These are phyloP conservation scores for Agroathelia rolfsii DNA, from an alignment of 1,284 basidiomycete species.

Conservation along the genomic window DNA sequence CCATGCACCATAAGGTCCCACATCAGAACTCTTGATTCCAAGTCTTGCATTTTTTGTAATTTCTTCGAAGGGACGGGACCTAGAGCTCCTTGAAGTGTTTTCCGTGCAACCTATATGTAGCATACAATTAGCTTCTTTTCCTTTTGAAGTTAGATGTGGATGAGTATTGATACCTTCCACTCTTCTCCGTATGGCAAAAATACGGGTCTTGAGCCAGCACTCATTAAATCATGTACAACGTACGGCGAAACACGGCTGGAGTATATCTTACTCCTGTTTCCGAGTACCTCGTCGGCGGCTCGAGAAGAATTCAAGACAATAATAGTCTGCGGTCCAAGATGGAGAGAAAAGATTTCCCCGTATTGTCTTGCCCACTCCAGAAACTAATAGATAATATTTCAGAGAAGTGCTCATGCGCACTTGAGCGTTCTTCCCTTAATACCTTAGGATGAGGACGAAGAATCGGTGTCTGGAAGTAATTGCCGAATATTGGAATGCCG, in stretches of 20 bases:
- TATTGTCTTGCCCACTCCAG: conserved; percentile 20
- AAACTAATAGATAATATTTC: conserved; percentile 16
- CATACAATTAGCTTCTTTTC: too few relatives aligned
- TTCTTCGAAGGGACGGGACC: conserved; percentile 17
- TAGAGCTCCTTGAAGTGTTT: conserved; percentile 15
- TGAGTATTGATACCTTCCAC: conserved; percentile 16
- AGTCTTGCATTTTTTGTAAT: conserved; percentile 16
- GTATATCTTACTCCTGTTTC: conserved; percentile 20
- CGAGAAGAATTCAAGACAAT: conserved; percentile 24
- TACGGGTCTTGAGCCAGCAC: conserved; percentile 19
- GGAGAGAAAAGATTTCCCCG: conserved; percentile 18
- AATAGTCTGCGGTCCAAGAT: conserved; percentile 19
- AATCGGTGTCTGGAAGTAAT: conserved; percentile 13
- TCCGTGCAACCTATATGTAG: conserved; percentile 15
- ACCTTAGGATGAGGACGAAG: conserved; percentile 14
- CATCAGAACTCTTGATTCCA: conserved; percentile 18
- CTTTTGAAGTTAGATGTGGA: too few relatives aligned
- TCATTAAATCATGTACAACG: conserved; percentile 22
- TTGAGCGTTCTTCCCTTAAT: too few relatives aligned
- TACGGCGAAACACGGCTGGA: conserved; percentile 18
- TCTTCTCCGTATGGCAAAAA: conserved; percentile 20
- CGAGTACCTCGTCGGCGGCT: conserved; percentile 22
- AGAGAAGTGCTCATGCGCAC: too few relatives aligned
- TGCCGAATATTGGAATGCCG: conserved; percentile 14
- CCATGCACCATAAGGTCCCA: conserved; percentile 16